Conservation (phyloP, 345 rosid species). For the Cardiospermum halicacabum region DNA sequence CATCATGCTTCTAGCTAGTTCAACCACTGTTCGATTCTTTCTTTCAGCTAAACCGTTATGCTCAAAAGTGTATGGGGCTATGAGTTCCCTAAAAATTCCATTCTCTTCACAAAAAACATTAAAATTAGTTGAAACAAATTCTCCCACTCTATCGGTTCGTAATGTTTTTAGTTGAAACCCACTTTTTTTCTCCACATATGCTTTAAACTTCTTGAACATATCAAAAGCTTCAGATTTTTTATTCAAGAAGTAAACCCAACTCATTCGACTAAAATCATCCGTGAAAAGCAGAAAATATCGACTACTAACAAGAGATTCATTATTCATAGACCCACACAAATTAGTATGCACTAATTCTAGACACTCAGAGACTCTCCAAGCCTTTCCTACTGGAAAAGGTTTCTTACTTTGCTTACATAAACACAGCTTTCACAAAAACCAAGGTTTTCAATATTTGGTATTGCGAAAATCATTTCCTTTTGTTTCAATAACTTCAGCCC, state of each 20-base stretch:
- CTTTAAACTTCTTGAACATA: background rate
- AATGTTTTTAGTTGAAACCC: too few species aligned
- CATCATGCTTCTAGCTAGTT: background rate
- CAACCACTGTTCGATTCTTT: background rate
- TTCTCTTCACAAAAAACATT: background rate
- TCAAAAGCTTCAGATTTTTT: too few species aligned
- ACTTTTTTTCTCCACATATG: constrained; percentile 1
- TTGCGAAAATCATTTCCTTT: background rate
- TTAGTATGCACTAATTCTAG: too few species aligned
- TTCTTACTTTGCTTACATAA: too few species aligned
- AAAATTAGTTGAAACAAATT: background rate
- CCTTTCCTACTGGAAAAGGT: too few species aligned
- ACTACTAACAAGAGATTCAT: background rate
- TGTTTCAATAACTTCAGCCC: background rate
- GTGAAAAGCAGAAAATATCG: background rate
- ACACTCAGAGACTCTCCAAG: too few species aligned
- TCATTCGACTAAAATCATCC: background rate
- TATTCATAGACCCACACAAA: too few species aligned
- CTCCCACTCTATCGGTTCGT: too few species aligned
- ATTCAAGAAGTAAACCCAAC: background rate
- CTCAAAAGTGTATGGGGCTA: too few species aligned
- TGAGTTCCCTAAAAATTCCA: background rate
- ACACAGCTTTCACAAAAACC: too few species aligned
- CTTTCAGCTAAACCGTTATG: background rate
- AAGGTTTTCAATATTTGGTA: too few species aligned